phyloP scores from a whole-genome alignment of 306 rosid species.

The Dryas alaskensis region DNA sequence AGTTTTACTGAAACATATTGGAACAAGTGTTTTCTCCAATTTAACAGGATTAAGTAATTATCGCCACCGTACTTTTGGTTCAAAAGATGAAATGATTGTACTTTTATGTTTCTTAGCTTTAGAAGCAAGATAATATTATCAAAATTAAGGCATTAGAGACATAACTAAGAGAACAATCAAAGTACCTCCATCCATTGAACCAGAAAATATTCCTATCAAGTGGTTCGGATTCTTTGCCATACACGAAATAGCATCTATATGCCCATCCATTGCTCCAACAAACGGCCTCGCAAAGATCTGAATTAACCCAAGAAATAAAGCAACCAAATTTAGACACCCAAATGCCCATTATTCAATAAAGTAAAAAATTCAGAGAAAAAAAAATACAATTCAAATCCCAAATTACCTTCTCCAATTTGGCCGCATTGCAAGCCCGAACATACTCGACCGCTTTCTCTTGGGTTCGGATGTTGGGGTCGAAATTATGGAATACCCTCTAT shows the following conservation, averaged over 20 bases:
- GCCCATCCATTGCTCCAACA: constrained; percentile 95
- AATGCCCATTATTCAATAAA: not conserved
- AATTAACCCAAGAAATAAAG: not conserved
- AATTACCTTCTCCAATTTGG: constrained; percentile 77
- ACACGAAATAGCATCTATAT: constrained; percentile 74
- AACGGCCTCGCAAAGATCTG: constrained; percentile 95
- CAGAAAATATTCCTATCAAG: constrained; percentile 80
- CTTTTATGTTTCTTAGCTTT: not conserved
- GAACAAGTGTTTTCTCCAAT: not conserved
- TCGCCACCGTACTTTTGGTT: not conserved
- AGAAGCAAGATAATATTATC: not conserved
- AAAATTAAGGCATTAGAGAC: not conserved
- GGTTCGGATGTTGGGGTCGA: constrained; percentile 74
- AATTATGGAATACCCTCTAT: constrained; percentile 84
- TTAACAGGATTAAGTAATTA: not conserved
- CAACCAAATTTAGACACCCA: not conserved
- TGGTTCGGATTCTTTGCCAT: constrained; percentile 85
- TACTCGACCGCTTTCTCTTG: constrained; percentile 92
- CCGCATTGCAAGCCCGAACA: constrained; percentile 86
- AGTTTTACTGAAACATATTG: too few species aligned
- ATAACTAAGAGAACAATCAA: constrained; percentile 3
- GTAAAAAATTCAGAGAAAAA: not conserved
- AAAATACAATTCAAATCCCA: not conserved
- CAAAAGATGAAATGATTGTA: not conserved
- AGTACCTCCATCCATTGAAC: constrained; percentile 94